Evolutionary conservation across 306 rosid genomes (phyloP), one percentile per base, ranked within the genome.

Genomic region (Cucurbita argyrosperma): DNA sequence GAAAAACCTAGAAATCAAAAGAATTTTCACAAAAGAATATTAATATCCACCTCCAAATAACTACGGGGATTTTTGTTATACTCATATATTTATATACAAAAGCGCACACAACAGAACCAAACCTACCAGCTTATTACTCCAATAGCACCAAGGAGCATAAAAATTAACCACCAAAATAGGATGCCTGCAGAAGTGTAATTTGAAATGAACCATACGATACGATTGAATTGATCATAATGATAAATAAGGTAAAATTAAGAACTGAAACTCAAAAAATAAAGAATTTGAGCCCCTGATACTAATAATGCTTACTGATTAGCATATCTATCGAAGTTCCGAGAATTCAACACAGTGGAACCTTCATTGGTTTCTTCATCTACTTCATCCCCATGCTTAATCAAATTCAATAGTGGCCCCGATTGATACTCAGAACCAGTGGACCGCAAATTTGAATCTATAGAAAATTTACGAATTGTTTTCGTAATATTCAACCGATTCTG

Each of bases 401-500:
- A 50, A 71, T 82, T 81, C 39, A 82, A 68, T 83, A 62, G 77
- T 8, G 95, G 84, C 72, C 95, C 96, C 8, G 97, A 85, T 72
- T 82, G 96, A 86, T 88, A 94, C 88, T 90, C 98, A 1, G 91
- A 64, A 18, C 98, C 98, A 18, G 92, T 88, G 54, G 92, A 82
- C 72, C 81, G 87, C 81, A 94, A 82, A 84, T 87, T 72, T 74
- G 92, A 81, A 82, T 90, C 91, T 74, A 94, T 86, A 45, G 97
- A 83, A 84, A 88, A 90, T 83, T 90, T 90, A 21, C 92, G 92
- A 78, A 90, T 79, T 76, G 96, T 90, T 85, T 90, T 94, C 38
- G 98, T 89, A 84, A 94, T 83, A 85, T 94, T 94, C 85, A 90
- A 85, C 89, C 97, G 89, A 85, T 85, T 90, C 98, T 94, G 97